Evolutionary conservation across 495 filamentous ascomycete species (phyloP).

Genomic region (Annulohypoxylon maeteangense): DNA sequence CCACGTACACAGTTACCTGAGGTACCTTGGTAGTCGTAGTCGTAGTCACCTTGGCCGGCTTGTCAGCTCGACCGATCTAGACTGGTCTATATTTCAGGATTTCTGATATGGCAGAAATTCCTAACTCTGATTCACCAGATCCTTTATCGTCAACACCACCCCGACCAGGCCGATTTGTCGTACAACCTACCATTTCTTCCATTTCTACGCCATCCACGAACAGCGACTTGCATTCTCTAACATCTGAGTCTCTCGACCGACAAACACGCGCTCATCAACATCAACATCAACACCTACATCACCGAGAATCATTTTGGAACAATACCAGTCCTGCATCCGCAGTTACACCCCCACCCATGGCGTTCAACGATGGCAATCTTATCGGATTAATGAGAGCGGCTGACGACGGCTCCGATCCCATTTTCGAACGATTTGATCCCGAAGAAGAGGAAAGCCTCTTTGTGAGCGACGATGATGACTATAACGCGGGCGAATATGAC

Average conservation of each 20-base stretch:
- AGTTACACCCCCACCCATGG: neutral
- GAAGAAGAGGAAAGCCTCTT: constrained; percentile 29
- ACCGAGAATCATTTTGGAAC: too few species aligned
- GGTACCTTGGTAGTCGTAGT: too few species aligned
- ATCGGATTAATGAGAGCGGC: neutral
- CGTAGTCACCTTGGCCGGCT: neutral
- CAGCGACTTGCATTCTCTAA: constrained; percentile 8
- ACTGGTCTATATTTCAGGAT: neutral
- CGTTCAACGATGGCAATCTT: neutral
- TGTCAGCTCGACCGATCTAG: constrained; percentile 2
- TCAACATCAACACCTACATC: too few species aligned
- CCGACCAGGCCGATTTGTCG: neutral
- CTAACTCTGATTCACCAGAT: constrained; percentile 30
- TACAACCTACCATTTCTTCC: neutral
- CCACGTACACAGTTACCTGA: constrained; percentile 5
- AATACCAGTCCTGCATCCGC: constrained; percentile 3
- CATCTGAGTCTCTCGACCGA: constrained; percentile 5
- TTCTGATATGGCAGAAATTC: constrained; percentile 37
- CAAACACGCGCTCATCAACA: neutral
- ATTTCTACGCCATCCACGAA: neutral
- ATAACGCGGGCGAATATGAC: neutral
- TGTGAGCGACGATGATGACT: constrained; percentile 7
- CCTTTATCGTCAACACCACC: constrained; percentile 26
- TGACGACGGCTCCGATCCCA: neutral
- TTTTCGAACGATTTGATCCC: neutral